These are phyloP conservation scores for Dictyostelium intermedium DNA, from an alignment of 78 protist genomes.

Conservation along the genomic window DNA sequence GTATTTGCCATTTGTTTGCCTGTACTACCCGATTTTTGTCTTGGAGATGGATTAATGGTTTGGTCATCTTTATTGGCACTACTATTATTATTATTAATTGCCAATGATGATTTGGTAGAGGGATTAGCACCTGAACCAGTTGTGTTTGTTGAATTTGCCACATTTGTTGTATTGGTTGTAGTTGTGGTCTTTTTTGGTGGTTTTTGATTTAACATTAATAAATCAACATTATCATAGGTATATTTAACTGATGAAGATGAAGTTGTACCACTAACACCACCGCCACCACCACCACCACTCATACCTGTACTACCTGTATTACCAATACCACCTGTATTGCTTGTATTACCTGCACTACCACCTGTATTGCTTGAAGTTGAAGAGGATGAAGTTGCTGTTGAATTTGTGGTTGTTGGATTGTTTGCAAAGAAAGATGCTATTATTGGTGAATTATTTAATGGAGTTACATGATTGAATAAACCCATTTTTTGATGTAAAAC, in stretches of 20 bases:
- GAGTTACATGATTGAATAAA: constrained; percentile 64
- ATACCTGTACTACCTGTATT: not conserved
- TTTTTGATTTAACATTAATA: constrained; percentile 23
- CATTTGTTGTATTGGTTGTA: not conserved
- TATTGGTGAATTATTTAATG: not conserved
- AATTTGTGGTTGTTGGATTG: not conserved
- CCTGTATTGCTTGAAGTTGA: not conserved
- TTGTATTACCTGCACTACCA: not conserved
- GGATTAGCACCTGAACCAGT: not conserved
- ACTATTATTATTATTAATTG: not conserved
- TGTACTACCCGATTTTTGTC: not conserved
- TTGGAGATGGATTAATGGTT: not conserved
- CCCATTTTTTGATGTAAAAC: constrained; percentile 76
- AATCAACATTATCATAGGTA: constrained; percentile 73
- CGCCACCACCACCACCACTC: no score
- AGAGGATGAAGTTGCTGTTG: not conserved
- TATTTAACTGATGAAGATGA: constrained; percentile 11
- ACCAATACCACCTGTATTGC: not conserved
- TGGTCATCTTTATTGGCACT: not conserved
- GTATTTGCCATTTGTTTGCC: not conserved
- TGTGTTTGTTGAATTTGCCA: not conserved
- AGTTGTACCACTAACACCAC: not conserved
- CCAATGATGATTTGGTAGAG: not conserved
- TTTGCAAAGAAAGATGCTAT: constrained; percentile 26
- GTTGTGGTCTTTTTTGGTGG: constrained; percentile 40